These are phyloP conservation scores for Trichoderma koningiopsis DNA, from an alignment of 2,329 filamentous ascomycete species.

Conservation along the genomic window DNA sequence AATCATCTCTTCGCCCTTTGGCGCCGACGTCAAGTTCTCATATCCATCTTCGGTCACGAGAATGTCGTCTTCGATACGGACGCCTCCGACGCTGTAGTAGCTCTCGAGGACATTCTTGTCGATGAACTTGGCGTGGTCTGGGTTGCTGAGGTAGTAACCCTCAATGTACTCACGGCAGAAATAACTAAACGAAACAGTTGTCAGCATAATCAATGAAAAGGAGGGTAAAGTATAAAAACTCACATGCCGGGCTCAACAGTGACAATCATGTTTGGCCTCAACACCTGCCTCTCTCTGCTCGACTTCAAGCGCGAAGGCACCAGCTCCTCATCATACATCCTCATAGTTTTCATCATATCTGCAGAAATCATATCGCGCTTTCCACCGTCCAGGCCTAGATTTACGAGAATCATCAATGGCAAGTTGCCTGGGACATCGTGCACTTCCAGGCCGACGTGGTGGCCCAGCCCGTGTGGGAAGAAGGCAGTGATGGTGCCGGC, in stretches of 20 bases:
- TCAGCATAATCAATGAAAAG: no score
- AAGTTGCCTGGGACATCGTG: constrained; percentile 56
- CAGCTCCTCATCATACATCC: constrained; percentile 30
- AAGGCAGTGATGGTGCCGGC: constrained; percentile 61
- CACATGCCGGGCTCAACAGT: constrained; percentile 77
- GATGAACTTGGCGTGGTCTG: constrained; percentile 63
- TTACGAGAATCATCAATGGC: constrained; percentile 35
- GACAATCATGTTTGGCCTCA: constrained; percentile 67
- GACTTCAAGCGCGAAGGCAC: constrained; percentile 33
- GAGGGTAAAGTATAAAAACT: constrained; percentile 30
- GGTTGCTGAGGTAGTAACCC: constrained; percentile 64
- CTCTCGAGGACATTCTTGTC: constrained; percentile 64
- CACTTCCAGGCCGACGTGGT: constrained; percentile 67
- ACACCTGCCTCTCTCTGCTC: constrained; percentile 42
- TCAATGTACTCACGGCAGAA: constrained; percentile 73
- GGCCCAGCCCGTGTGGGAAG: constrained; percentile 66
- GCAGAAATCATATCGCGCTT: constrained; percentile 49
- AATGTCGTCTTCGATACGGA: constrained; percentile 90
- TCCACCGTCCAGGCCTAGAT: constrained; percentile 37
- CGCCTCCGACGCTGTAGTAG: constrained; percentile 81
- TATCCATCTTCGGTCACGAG: constrained; percentile 75
- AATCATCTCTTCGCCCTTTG: constrained; percentile 73
- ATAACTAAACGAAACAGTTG: no score
- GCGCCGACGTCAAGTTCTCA: constrained; percentile 81
- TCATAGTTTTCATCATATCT: constrained; percentile 39